Percentiles rank a stretch among this genome's conserved stretches.
phyloP scores from a whole-genome alignment of 352 stramenopile genomes.

The Pythium sukuiense region DNA sequence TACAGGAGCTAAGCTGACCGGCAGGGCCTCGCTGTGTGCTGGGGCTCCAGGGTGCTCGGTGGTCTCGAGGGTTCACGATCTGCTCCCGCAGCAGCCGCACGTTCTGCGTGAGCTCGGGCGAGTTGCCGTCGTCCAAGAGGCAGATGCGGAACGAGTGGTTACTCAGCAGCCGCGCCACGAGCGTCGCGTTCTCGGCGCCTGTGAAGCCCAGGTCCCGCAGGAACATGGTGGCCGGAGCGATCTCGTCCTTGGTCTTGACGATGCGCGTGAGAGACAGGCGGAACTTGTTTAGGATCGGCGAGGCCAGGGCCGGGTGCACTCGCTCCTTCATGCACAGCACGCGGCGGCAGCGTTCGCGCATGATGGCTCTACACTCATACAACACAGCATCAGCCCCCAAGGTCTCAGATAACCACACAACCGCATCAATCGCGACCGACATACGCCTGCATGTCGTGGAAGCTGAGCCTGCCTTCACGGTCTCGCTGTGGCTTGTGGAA shows the following conservation, averaged over 20 bases:
- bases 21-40: constrained; percentile 9
- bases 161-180: constrained; percentile 72
- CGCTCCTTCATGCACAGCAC: constrained; percentile 75
- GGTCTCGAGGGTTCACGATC: constrained; percentile 19
- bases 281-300: constrained; percentile 55
- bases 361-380: constrained; percentile 33
- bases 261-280: constrained; percentile 43
- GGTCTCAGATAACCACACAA: background rate
- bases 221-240: constrained; percentile 70
- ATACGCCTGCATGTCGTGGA: constrained; percentile 82
- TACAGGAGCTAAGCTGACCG: background rate
- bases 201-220: constrained; percentile 71
- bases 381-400: background rate
- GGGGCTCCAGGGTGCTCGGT: constrained; percentile 40
- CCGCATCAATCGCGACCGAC: background rate
- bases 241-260: constrained; percentile 37
- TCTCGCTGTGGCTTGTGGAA: constrained; percentile 50
- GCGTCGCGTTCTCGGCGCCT: constrained; percentile 60
- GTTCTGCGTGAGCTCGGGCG: constrained; percentile 77
- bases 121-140: constrained; percentile 79
- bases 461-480: constrained; percentile 48
- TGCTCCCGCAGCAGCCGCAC: constrained; percentile 70
- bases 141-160: constrained; percentile 83
- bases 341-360: constrained; percentile 59
- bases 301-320: constrained; percentile 47